Conservation (phyloP, 176 grass and related monocot species). For the Oryza longistaminata region DNA sequence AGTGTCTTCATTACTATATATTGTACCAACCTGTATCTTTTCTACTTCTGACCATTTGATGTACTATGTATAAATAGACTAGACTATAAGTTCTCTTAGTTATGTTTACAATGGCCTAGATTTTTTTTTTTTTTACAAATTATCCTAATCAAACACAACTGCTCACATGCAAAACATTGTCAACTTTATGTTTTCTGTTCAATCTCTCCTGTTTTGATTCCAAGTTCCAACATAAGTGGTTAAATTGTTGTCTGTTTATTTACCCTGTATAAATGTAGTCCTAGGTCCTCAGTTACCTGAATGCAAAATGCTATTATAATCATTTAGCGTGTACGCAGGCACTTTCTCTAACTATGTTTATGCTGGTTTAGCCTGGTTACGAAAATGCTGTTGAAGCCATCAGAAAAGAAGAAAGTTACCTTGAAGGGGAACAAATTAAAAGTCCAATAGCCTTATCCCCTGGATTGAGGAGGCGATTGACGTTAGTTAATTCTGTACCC, state of each 20-base stretch:
- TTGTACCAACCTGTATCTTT: no score
- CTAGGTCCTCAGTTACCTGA: background rate
- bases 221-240: background rate
- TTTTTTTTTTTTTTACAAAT: no score
- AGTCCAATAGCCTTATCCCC: slow-evolving; percentile 29
- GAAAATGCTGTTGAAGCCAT: slow-evolving; percentile 23
- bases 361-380: slow-evolving; percentile 42
- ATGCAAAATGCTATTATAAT: background rate
- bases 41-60: no score
- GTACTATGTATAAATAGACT: background rate
- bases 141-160: background rate
- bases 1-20: no score
- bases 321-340: background rate
- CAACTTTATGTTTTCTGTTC: background rate
- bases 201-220: background rate
- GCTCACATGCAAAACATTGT: background rate
- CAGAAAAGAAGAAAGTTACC: slow-evolving; percentile 29
- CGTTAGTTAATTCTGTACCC: slow-evolving; percentile 30
- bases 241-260: background rate
- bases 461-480: slow-evolving; percentile 55
- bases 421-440: slow-evolving; percentile 19
- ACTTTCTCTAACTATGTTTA: background rate
- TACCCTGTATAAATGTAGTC: background rate
- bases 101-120: no score
- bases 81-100: no score